Percentiles rank a stretch among this genome's conserved stretches.
These are phyloP conservation scores for Actinomortierella wolfii DNA, from an alignment of 371 early-diverging fungal species.

Conservation along the genomic window DNA sequence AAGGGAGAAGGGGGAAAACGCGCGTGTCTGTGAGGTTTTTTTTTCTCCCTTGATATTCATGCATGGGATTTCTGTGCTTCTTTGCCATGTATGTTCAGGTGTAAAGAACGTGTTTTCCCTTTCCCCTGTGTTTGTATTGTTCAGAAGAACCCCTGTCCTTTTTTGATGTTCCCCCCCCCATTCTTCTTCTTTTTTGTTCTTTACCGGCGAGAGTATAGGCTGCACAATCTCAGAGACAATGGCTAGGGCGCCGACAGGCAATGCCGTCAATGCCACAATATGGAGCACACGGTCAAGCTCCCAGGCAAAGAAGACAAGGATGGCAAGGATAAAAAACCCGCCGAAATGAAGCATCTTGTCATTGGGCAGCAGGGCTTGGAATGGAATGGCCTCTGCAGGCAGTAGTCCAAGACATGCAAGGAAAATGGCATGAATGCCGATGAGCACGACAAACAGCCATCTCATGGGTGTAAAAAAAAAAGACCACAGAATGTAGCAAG, in stretches of 20 bases:
- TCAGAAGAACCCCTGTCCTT: background rate
- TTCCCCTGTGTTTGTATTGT: background rate
- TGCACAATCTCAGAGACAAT: constrained; percentile 38
- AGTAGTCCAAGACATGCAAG: constrained; percentile 35
- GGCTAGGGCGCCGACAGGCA: constrained; percentile 22
- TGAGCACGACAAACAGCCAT: constrained; percentile 28
- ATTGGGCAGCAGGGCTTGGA: constrained; percentile 33
- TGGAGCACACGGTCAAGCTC: constrained; percentile 15
- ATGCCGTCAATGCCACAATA: constrained; percentile 24
- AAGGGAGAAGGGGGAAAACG: too few species aligned
- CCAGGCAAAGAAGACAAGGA: constrained; percentile 42
- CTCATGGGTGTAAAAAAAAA: constrained; percentile 11
- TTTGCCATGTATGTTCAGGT: background rate
- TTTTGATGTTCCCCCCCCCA: too few species aligned
- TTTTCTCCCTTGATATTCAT: too few species aligned
- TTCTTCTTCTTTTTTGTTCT: too few species aligned
- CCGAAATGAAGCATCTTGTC: constrained; percentile 36
- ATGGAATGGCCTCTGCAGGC: constrained; percentile 37
- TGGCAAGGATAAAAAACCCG: constrained; percentile 40
- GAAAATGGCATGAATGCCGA: constrained; percentile 20
- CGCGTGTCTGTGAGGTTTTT: too few species aligned
- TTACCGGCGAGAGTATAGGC: constrained; percentile 36
- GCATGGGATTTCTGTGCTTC: too few species aligned
- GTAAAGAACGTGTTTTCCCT: background rate
- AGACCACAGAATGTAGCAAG: background rate